Base-by-base conservation (phyloP, 2,329 filamentous ascomycete genomes). In the Colletotrichum sp. region DNA sequence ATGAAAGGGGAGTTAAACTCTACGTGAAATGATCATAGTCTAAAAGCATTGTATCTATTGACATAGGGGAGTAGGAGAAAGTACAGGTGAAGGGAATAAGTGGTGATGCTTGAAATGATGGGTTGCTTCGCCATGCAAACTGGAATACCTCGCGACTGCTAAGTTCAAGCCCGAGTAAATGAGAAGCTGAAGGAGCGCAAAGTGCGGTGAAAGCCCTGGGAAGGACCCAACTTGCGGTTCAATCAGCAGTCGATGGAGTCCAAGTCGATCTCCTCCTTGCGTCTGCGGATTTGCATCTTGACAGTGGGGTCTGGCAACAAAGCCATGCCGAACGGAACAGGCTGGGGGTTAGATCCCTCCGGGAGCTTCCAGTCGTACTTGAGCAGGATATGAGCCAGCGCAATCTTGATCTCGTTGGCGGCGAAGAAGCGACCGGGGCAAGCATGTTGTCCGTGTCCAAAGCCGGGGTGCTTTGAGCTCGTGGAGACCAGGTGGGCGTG, bases 351-450 rank as follows among this genome's bases (percentile, higher is more conserved):
- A 1, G 4, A 68, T 8, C 68, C 73, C 1, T 55, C 67, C 1
- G 68, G 36, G 4, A 77, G 68, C 57, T 77, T 77, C 77, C 75
- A 79, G 32, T 85, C 83, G 74, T 82, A 85, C 72, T 81, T 81
- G 64, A 80, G 70, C 25, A 85, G 52, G 6, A 85, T 16, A 59
- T 82, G 79, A 69, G 79, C 78, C 52, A 84, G 60, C n/a, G 81
- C 44, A 34, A 85, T 78, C 79, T 86, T 85, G 32, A 86, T 80
- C 78, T 85, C 81, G 70, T 83, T 82, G 12, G 79, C 79, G 2
- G 84, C 84, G 78, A 85, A 85, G 76, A 84, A 85, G 13, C 84
- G 77, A 1, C 85, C 85, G 2, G 85, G 85, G 74, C 84, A 86
- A 2, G 84, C 82, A 66, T 85, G 83, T 12, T 78, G 78, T 4